Evolutionary conservation across 495 filamentous ascomycete genomes (phyloP).

Genomic region (Trichoderma gamsii): DNA sequence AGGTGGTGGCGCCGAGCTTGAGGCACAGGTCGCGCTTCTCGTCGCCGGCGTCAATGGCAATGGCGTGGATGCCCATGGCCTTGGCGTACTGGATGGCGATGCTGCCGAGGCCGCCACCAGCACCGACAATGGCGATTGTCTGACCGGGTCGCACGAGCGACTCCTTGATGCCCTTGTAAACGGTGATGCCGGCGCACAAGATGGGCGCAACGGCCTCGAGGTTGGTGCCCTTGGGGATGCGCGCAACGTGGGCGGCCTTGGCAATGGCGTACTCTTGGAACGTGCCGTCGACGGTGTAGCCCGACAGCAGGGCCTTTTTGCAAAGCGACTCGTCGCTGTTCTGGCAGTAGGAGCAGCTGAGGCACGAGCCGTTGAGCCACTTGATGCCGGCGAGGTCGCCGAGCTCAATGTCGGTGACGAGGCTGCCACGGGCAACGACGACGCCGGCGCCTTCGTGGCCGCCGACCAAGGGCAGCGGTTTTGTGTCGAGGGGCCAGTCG

Average conservation of each 20-base stretch:
- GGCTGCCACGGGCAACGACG: conserved; percentile 69
- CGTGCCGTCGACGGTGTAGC: conserved; percentile 85
- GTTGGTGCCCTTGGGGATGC: conserved; percentile 65
- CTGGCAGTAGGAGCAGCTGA: conserved; percentile 74
- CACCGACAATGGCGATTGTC: conserved; percentile 79
- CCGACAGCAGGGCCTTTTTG: conserved; percentile 62
- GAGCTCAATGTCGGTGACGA: conserved; percentile 67
- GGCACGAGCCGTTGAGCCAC: conserved; percentile 84
- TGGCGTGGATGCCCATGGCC: conserved; percentile 74
- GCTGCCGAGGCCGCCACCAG: conserved; percentile 78
- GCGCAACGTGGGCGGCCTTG: conserved; percentile 75
- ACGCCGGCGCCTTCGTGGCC: conserved; percentile 91
- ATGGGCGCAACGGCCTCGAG: conserved; percentile 77
- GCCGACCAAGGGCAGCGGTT: conserved; percentile 72
- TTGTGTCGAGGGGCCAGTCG: conserved; percentile 76
- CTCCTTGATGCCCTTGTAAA: conserved; percentile 90
- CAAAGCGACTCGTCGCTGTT: conserved; percentile 67
- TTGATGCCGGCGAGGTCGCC: conserved; percentile 83
- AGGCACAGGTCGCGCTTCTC: conserved; percentile 69
- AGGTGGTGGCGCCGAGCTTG: conserved; percentile 60
- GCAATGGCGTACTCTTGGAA: conserved; percentile 91
- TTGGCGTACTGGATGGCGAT: conserved; percentile 81
- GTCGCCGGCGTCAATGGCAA: conserved; percentile 74
- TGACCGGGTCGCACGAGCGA: conserved; percentile 67
- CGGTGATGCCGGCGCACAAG: conserved; percentile 83